A percentile compares a stretch with the other conserved stretches of the same genome.
Conservation (phyloP, 176 grass and related monocot genomes). For the Typha latifolia region DNA sequence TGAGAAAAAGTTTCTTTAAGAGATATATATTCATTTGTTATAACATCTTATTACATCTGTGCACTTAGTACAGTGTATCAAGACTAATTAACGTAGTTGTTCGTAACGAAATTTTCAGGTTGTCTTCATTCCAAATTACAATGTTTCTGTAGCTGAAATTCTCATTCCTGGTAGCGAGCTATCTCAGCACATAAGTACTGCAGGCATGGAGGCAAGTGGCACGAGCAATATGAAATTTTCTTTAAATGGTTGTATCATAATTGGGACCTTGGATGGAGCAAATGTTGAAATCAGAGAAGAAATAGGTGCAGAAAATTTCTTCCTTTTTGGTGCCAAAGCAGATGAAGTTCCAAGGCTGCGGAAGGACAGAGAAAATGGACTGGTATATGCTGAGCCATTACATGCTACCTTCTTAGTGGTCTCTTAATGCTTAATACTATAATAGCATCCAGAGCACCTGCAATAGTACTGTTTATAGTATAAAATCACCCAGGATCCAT, state of each 20-base stretch:
- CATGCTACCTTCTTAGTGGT: background rate
- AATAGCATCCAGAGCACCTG: too few species aligned
- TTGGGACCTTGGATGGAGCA: conserved; percentile 93
- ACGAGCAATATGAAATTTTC: conserved; percentile 99
- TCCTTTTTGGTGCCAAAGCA: conserved; percentile 94
- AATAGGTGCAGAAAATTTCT: conserved; percentile 90
- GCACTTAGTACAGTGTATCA: too few species aligned
- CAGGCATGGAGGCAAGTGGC: conserved; percentile 98
- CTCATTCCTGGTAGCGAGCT: conserved; percentile 96
- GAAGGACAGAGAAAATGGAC: conserved; percentile 85
- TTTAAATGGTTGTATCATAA: conserved; percentile 91
- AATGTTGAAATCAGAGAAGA: conserved; percentile 99
- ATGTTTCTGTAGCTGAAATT: conserved; percentile 91
- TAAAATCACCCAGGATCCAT: too few species aligned
- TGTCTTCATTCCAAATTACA: conserved; percentile 97
- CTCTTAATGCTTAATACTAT: too few species aligned
- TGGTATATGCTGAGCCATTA: conserved; percentile 32
- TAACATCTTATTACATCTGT: too few species aligned
- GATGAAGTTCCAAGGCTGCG: conserved; percentile 77
- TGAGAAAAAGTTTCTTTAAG: too few species aligned
- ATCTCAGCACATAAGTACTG: conserved; percentile 94
- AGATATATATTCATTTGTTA: too few species aligned
- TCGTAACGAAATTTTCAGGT: conserved; percentile 33
- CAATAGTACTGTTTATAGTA: too few species aligned
- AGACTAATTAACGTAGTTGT: background rate